These are phyloP conservation scores for Boeremia lycopersici DNA, from an alignment of 2,329 filamentous ascomycete genomes.

Conservation along the genomic window DNA sequence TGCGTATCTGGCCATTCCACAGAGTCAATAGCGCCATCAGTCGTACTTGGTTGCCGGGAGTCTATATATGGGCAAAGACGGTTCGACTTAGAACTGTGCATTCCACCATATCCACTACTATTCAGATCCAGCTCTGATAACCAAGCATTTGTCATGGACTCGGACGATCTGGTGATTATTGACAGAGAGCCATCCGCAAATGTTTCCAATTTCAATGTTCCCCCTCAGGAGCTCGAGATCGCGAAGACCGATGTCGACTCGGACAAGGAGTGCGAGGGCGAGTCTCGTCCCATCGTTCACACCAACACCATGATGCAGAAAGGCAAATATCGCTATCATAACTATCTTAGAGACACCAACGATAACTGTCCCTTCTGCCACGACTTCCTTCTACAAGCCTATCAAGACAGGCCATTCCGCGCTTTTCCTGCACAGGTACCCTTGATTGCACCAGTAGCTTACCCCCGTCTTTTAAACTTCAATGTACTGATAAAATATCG, in stretches of 20 bases:
- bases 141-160: slow-evolving; percentile 4
- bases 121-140: neutral
- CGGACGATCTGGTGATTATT: slow-evolving; percentile 24
- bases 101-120: neutral
- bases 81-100: neutral
- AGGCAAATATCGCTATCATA: slow-evolving; percentile 3
- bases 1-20: neutral
- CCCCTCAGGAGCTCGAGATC: neutral
- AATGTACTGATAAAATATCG: neutral
- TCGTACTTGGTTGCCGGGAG: neutral
- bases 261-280: neutral
- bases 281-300: neutral
- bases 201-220: neutral
- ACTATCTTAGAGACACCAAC: slow-evolving; percentile 2
- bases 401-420: neutral
- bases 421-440: neutral
- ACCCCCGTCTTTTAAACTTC: neutral
- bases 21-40: neutral
- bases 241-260: neutral
- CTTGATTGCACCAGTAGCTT: neutral
- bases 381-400: slow-evolving; percentile 3
- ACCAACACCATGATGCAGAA: neutral
- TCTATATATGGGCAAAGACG: neutral
- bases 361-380: slow-evolving; percentile 7
- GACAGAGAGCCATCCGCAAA: slow-evolving; percentile 2